phyloP scores from a whole-genome alignment of 192 early-diverging fungal genomes.

The Ramicandelaber brevisporus region DNA sequence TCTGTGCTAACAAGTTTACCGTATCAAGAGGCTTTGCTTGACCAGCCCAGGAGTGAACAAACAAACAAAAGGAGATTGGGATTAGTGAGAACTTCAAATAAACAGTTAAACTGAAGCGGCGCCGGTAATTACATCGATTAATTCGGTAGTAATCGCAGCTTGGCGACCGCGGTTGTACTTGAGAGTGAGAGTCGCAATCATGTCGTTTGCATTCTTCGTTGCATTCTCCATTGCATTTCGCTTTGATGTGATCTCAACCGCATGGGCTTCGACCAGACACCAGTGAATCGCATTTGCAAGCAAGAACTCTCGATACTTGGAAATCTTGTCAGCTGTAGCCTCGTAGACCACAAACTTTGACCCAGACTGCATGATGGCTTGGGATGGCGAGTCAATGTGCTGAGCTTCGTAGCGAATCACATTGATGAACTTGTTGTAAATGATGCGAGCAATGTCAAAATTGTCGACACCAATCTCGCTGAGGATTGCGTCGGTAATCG shows the following conservation, averaged over 20 bases:
- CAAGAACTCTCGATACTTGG: conserved; percentile 76
- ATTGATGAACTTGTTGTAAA: conserved; percentile 88
- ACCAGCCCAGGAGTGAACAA: no score
- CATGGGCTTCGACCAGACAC: conserved; percentile 88
- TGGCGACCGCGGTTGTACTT: conserved; percentile 95
- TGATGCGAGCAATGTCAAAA: conserved; percentile 49
- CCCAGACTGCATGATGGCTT: conserved; percentile 43
- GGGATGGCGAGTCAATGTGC: conserved; percentile 21
- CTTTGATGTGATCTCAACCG: conserved; percentile 86
- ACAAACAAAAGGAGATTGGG: no score
- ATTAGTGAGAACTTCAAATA: no score
- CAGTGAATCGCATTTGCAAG: conserved; percentile 87
- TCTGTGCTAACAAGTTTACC: no score
- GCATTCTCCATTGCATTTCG: conserved; percentile 99
- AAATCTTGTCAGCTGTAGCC: conserved; percentile 63
- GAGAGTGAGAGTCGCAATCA: conserved; percentile 88
- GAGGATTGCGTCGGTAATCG: conserved; percentile 56
- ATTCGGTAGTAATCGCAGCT: conserved; percentile 94
- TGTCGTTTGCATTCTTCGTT: conserved; percentile 96
- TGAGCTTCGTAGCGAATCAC: conserved; percentile 81
- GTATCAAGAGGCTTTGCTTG: no score
- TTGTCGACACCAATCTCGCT: conserved; percentile 19
- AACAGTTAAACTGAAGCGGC: no score
- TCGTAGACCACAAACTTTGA: conserved; percentile 83
- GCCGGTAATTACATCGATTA: no score